A percentile compares a stretch with the other conserved stretches of the same genome.
Conservation (phyloP, 768 basidiomycete genomes). For the Lanmaoa pseudosensibilis region DNA sequence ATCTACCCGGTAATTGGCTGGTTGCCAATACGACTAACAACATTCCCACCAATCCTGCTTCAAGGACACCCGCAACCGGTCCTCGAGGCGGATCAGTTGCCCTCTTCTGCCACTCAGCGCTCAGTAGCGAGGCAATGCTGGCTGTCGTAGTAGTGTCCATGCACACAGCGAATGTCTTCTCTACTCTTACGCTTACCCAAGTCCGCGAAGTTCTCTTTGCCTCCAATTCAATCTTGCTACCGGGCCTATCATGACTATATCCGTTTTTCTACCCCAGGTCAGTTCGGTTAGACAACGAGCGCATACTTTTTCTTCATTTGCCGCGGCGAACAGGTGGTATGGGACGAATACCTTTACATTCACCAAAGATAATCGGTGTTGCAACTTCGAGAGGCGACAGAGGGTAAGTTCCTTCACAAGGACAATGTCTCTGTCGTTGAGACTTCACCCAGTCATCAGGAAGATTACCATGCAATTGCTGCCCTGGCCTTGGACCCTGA, state of each 20-base stretch:
- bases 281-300: constrained; percentile 17
- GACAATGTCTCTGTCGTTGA: constrained; percentile 1
- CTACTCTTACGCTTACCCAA: constrained; percentile 25
- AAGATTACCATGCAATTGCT: constrained; percentile 80
- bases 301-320: constrained; percentile 7
- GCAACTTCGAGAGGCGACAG: constrained; percentile 75
- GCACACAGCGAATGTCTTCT: constrained; percentile 31
- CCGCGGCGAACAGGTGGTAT: constrained; percentile 47
- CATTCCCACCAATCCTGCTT: constrained; percentile 20
- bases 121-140: constrained; percentile 31
- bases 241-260: constrained; percentile 69
- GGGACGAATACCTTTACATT: constrained; percentile 67
- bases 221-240: constrained; percentile 18
- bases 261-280: constrained; percentile 50
- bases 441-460: constrained; percentile 66
- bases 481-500: constrained; percentile 73
- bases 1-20: background rate
- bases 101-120: constrained; percentile 2
- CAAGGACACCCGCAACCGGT: constrained; percentile 4
- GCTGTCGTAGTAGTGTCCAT: constrained; percentile 21
- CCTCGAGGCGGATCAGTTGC: constrained; percentile 13
- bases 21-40: background rate
- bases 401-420: constrained; percentile 42
- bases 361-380: constrained; percentile 76
- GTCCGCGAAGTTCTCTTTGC: constrained; percentile 8